phyloP scores from a whole-genome alignment of 2,329 filamentous ascomycete genomes.

The Pyrenophora seminiperda region DNA sequence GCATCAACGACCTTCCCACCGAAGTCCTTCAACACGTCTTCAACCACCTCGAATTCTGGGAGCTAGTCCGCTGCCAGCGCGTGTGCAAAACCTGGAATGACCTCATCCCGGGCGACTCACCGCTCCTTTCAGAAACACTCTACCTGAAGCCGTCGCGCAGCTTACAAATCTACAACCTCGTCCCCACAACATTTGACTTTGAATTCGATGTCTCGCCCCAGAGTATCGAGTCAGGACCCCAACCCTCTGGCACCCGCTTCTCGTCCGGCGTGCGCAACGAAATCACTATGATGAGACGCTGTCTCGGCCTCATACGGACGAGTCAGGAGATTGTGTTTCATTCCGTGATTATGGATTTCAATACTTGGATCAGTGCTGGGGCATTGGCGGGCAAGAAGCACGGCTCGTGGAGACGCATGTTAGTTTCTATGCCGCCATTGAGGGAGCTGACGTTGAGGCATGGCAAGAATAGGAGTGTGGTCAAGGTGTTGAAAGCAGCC shows the following conservation, averaged over 20 bases:
- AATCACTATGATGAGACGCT: conserved; percentile 10
- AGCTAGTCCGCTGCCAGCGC: conserved; percentile 14
- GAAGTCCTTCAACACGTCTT: conserved; percentile 20
- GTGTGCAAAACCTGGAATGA: conserved; percentile 16
- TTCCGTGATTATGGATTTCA: conserved; percentile 12
- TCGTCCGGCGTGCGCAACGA: conserved; percentile 6
- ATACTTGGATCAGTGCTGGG: conserved; percentile 2
- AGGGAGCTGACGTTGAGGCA: conserved; percentile 14
- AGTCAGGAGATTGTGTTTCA: conserved; percentile 21
- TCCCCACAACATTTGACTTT: conserved; percentile 16
- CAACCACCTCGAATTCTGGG: conserved; percentile 19
- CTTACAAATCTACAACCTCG: conserved; percentile 19
- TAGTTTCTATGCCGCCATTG: conserved; percentile 19
- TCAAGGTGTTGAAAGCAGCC: conserved; percentile 6
- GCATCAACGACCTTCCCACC: conserved; percentile 16
- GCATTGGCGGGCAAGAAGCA: neutral
- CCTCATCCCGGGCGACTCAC: conserved; percentile 21
- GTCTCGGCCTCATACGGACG: conserved; percentile 15
- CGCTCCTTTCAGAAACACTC: conserved; percentile 8
- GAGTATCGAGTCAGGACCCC: conserved; percentile 2
- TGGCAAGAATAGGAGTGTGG: conserved; percentile 5
- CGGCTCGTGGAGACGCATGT: conserved; percentile 12
- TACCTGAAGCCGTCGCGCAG: conserved; percentile 19
- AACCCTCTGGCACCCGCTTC: conserved; percentile 3
- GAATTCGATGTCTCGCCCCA: conserved; percentile 10